phyloP scores from a whole-genome alignment of 495 filamentous ascomycete genomes.

The Acidiella bohemica region DNA sequence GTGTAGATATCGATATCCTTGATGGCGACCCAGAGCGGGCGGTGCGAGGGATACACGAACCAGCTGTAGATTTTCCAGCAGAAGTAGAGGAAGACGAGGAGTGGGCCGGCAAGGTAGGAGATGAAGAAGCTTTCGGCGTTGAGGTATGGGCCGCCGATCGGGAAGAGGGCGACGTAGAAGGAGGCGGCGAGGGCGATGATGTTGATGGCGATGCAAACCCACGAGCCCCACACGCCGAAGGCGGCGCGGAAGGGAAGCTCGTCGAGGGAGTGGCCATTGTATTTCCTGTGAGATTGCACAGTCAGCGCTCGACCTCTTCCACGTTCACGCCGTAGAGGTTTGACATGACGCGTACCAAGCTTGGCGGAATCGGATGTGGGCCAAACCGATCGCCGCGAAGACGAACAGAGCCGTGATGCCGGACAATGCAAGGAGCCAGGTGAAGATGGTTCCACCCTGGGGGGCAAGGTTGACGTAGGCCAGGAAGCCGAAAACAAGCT shows the following conservation, averaged over 20 bases:
- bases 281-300: conserved; percentile 32
- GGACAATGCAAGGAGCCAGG: conserved; percentile 58
- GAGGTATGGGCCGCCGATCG: conserved; percentile 15
- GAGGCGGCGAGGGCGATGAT: conserved; percentile 49
- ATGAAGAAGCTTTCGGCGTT: conserved; percentile 55
- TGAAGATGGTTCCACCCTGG: conserved; percentile 27
- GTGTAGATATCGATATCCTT: conserved; percentile 22
- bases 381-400: conserved; percentile 56
- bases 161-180: conserved; percentile 35
- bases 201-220: conserved; percentile 46
- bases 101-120: conserved; percentile 63
- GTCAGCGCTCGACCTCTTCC: too few species aligned
- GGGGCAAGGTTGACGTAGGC: conserved; percentile 19
- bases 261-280: conserved; percentile 47
- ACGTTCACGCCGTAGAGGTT: neutral
- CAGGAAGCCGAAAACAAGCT: conserved; percentile 29
- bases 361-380: conserved; percentile 64
- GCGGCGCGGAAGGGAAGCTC: conserved; percentile 60
- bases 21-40: conserved; percentile 15
- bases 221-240: conserved; percentile 55
- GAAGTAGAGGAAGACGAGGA: conserved; percentile 62
- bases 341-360: conserved; percentile 33
- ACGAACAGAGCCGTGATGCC: conserved; percentile 55
- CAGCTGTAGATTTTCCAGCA: conserved; percentile 51
- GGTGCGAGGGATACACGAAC: conserved; percentile 6